Base-by-base conservation (phyloP, 2,329 filamentous ascomycete species). In the Elsinoe perseae region DNA sequence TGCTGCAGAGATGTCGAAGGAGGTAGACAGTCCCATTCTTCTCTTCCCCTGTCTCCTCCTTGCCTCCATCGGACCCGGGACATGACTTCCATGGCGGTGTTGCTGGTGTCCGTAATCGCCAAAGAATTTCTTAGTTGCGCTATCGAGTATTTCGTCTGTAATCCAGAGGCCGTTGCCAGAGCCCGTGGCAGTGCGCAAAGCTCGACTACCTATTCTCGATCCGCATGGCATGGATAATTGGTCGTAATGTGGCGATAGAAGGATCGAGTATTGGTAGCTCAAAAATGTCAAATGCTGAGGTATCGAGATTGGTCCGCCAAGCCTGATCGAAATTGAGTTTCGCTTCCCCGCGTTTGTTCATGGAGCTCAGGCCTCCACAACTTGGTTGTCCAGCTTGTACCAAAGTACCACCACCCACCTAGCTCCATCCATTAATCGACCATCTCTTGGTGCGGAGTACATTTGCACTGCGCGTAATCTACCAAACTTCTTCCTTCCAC, bases 221-320 rank as follows among this genome's bases (percentile, higher is more conserved):
- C 27, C 30, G 28, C 53, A 56, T 56, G 36, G 53, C 53, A 56
- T 56, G 23, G 25, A 36, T 21, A n/a, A n/a, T n/a, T n/a, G n/a
- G n/a, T n/a, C n/a, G n/a, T n/a, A n/a, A n/a, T n/a, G n/a, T n/a
- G n/a, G n/a, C n/a, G n/a, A n/a, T n/a, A n/a, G n/a, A 23, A 32
- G 16, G 1, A 7, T 25, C 7, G 14, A 18, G 48, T 14, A n/a
- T 6, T 21, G 9, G 6, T 20, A 21, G 16, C 21, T n/a, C 9
- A 20, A 30, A n/a, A n/a, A n/a, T n/a, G n/a, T n/a, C n/a, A n/a
- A n/a, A n/a, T 14, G 12, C 12, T 36, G 21, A 3, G 21, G 27
- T 20, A 34, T 23, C 34, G 30, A 54, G 52, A 44, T 38, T 30
- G 21, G 18, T 25, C 3, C 16, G 48, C 48, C 48, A 52, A 52